A percentile compares a stretch with the other conserved stretches of the same genome.
These are phyloP conservation scores for Epichloe sp. DNA, from an alignment of 2,329 filamentous ascomycete species.

Conservation along the genomic window DNA sequence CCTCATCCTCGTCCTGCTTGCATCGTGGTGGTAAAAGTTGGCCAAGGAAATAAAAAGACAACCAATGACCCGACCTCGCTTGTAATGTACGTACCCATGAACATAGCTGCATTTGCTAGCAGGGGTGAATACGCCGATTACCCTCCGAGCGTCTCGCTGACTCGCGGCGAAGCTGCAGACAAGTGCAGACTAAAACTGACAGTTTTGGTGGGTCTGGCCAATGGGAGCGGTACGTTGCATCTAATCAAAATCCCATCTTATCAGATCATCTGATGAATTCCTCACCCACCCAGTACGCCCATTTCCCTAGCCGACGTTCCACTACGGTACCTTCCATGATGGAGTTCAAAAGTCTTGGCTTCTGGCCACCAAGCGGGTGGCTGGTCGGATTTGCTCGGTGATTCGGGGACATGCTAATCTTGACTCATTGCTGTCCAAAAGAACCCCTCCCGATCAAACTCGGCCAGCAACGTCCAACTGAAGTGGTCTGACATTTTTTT, in stretches of 20 bases:
- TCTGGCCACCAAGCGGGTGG: background rate
- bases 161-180: background rate
- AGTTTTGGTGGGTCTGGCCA: slow-evolving; percentile 7
- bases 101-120: too few species aligned
- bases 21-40: too few species aligned
- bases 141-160: too few species aligned
- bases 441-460: too few species aligned
- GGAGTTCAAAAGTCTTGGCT: background rate
- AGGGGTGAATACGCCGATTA: too few species aligned
- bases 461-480: background rate
- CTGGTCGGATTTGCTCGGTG: background rate
- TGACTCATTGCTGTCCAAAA: too few species aligned
- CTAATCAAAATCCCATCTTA: slow-evolving; percentile 16
- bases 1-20: too few species aligned
- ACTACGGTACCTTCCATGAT: background rate
- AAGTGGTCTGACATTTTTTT: background rate
- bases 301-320: background rate
- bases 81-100: too few species aligned
- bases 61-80: too few species aligned
- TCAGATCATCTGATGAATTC: slow-evolving; percentile 8
- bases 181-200: background rate
- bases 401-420: background rate
- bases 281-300: background rate
- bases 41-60: too few species aligned
- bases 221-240: slow-evolving; percentile 10